A percentile compares a stretch with the other conserved stretches of the same genome.
Conservation (phyloP, 495 filamentous ascomycete genomes). For the Neurospora sp. region DNA sequence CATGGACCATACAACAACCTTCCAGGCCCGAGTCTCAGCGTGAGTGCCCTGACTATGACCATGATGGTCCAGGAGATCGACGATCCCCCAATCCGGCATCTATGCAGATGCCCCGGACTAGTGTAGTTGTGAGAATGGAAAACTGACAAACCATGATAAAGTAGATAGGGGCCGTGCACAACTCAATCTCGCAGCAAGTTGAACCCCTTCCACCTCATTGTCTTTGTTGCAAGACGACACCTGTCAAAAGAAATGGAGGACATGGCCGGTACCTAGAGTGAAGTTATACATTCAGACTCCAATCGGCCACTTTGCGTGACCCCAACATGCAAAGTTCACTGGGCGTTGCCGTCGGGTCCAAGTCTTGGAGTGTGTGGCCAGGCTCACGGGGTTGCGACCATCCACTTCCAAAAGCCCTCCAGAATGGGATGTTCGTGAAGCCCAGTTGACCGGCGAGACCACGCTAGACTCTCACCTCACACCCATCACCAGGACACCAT, state of each 20-base stretch:
- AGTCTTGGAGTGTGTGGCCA: not conserved
- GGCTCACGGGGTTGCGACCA: not conserved
- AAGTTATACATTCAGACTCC: not conserved
- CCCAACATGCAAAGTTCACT: not conserved
- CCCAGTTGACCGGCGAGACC: not conserved
- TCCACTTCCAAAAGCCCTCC: not conserved
- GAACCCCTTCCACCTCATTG: not conserved
- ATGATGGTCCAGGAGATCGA: not conserved
- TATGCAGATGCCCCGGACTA: not conserved
- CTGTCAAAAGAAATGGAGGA: not conserved
- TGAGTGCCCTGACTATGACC: not conserved
- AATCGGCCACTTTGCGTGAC: not conserved
- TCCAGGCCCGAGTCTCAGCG: not conserved
- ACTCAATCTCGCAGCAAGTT: not conserved
- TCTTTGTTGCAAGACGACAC: not conserved
- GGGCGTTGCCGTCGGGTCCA: not conserved
- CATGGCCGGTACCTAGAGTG: not conserved
- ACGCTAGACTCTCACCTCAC: not conserved
- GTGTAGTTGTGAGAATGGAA: not conserved
- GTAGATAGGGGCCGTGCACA: not conserved
- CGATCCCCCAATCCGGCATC: not conserved
- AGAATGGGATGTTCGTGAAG: not conserved
- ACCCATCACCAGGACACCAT: not conserved
- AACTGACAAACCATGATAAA: not conserved
- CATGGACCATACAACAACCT: not conserved